Evolutionary conservation across 768 basidiomycete genomes (phyloP).

Genomic region (Boletus eberwhitei): DNA sequence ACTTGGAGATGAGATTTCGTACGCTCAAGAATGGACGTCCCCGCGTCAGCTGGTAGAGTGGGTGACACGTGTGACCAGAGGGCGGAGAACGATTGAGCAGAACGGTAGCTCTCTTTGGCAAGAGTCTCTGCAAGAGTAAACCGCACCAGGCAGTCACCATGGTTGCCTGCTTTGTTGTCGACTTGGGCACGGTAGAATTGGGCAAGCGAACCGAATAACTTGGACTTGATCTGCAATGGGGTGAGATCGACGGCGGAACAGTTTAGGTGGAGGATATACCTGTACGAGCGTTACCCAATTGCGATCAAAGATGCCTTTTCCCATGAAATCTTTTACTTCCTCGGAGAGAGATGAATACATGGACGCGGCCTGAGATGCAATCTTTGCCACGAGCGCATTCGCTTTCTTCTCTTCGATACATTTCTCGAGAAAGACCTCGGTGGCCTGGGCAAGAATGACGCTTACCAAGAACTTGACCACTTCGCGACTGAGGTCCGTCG

Average conservation of each 20-base stretch:
- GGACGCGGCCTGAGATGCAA: conserved; percentile 75
- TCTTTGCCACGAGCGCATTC: conserved; percentile 72
- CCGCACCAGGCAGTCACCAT: conserved; percentile 84
- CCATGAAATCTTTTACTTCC: conserved; percentile 95
- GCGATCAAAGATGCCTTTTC: conserved; percentile 91
- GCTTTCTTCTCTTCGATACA: conserved; percentile 90
- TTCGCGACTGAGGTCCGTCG: conserved; percentile 89
- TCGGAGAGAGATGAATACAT: conserved; percentile 84
- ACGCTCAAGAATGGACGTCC: conserved; percentile 73
- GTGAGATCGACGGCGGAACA: not conserved
- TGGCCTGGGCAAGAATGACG: conserved; percentile 90
- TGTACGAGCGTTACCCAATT: conserved; percentile 90
- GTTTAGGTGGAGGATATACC: conserved; percentile 37
- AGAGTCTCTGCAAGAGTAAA: conserved; percentile 71
- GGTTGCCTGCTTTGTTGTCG: conserved; percentile 70
- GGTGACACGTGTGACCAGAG: conserved; percentile 73
- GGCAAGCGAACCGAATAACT: conserved; percentile 80
- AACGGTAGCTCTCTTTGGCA: conserved; percentile 79
- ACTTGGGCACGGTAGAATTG: conserved; percentile 85
- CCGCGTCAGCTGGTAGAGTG: conserved; percentile 85
- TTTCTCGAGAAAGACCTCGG: conserved; percentile 95
- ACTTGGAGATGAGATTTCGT: conserved; percentile 79
- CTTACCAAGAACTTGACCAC: conserved; percentile 90
- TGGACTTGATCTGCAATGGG: conserved; percentile 74
- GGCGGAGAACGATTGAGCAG: conserved; percentile 64